phyloP scores from a whole-genome alignment of 2,329 filamentous ascomycete genomes.

The Pestalotiopsis sp. region DNA sequence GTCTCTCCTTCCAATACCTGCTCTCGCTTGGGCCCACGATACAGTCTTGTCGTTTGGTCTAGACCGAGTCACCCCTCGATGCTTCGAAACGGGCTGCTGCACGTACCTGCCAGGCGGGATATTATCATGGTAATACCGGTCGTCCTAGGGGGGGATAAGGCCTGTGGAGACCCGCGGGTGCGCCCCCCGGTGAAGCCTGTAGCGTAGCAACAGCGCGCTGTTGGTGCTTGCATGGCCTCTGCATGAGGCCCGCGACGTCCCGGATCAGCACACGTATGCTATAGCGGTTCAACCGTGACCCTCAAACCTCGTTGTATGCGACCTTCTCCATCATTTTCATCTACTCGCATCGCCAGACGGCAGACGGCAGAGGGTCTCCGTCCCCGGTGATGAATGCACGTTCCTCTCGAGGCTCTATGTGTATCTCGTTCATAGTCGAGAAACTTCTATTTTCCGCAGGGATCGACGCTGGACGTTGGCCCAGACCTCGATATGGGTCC shows the following conservation, averaged over 20 bases:
- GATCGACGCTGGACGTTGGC: not conserved
- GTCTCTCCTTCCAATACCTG: not conserved
- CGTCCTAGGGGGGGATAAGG: not conserved
- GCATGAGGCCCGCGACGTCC: not conserved
- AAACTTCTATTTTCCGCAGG: not conserved
- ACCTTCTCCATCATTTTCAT: not conserved
- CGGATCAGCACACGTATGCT: not conserved
- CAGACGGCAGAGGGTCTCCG: no score
- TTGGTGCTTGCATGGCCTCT: not conserved
- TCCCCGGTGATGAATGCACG: not conserved
- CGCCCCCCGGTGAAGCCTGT: not conserved
- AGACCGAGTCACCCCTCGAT: not conserved
- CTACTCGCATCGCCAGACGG: not conserved
- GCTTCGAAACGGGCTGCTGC: not conserved
- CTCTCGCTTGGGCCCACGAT: not conserved
- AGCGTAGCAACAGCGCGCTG: not conserved
- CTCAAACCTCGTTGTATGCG: not conserved
- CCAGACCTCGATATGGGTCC: not conserved
- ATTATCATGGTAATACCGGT: not conserved
- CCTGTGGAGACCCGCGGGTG: not conserved
- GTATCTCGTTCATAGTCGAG: not conserved
- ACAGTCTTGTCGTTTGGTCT: not conserved
- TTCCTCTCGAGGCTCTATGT: not conserved
- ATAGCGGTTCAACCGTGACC: not conserved
- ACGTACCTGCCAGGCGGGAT: not conserved